Percentiles rank a stretch among this genome's conserved stretches.
These are phyloP conservation scores for Berkeleyomyces rouxiae DNA, from an alignment of 2,329 filamentous ascomycete species.

Conservation along the genomic window DNA sequence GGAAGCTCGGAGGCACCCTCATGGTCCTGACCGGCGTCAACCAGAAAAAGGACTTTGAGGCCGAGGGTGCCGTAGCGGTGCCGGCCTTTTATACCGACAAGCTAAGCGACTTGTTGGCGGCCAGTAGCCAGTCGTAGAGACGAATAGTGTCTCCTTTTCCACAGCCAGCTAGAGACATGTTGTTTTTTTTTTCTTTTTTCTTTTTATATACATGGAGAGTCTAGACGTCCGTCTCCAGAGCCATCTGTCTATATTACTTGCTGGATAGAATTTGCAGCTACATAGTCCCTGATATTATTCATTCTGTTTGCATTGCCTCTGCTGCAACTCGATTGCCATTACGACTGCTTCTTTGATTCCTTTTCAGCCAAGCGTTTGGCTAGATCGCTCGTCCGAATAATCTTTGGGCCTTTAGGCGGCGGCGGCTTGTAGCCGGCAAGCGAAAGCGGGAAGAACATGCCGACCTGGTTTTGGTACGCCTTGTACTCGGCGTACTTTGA, in stretches of 20 bases:
- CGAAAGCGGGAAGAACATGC: slow-evolving; percentile 59
- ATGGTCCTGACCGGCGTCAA: slow-evolving; percentile 82
- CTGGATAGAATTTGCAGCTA: neutral
- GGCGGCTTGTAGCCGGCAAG: slow-evolving; percentile 28
- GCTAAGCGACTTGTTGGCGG: slow-evolving; percentile 51
- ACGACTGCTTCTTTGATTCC: slow-evolving; percentile 9
- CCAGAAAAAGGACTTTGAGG: slow-evolving; percentile 69
- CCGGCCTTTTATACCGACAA: slow-evolving; percentile 74
- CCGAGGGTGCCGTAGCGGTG: slow-evolving; percentile 47
- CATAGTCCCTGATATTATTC: neutral
- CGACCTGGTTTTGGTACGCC: slow-evolving; percentile 67
- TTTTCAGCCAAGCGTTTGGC: slow-evolving; percentile 21
- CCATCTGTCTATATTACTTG: neutral
- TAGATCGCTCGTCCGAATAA: slow-evolving; percentile 35
- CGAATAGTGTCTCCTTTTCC: no score
- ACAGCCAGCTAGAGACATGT: neutral
- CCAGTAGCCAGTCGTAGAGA: slow-evolving; percentile 5
- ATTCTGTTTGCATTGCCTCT: neutral
- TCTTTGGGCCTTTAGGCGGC: slow-evolving; percentile 23
- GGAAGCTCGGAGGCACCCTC: slow-evolving; percentile 75
- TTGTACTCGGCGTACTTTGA: slow-evolving; percentile 80
- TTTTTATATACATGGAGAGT: no score
- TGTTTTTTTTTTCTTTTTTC: no score
- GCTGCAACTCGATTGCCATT: slow-evolving; percentile 5
- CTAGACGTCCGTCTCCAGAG: no score